phyloP scores from a whole-genome alignment of 139 green algal species.

The Haematococcus lacustris region DNA sequence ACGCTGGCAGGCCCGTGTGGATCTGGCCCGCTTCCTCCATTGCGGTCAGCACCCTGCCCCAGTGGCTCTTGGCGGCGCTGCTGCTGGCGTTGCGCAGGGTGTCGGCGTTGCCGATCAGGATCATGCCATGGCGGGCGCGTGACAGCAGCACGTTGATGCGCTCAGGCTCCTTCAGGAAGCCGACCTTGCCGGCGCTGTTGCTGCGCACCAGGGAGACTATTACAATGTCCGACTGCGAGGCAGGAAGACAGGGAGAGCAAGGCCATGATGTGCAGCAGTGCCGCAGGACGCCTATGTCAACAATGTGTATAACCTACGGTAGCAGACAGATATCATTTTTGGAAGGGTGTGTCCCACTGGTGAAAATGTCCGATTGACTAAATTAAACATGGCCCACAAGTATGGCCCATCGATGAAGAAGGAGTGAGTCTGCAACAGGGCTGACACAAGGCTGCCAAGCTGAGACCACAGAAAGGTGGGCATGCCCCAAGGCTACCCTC shows the following conservation, averaged over 20 bases:
- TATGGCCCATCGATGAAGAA: too few relatives aligned
- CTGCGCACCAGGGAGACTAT: slow-evolving; percentile 63
- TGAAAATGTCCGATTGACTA: too few relatives aligned
- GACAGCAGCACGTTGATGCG: slow-evolving; percentile 77
- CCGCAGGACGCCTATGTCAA: background rate
- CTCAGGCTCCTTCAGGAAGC: slow-evolving; percentile 65
- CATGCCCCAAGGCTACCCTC: too few relatives aligned
- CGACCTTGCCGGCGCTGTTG: slow-evolving; percentile 54
- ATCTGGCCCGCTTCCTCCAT: slow-evolving; percentile 18
- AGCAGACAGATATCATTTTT: background rate
- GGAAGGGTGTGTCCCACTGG: too few relatives aligned
- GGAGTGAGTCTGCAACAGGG: too few relatives aligned
- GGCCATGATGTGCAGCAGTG: slow-evolving; percentile 1
- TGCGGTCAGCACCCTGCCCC: slow-evolving; percentile 21
- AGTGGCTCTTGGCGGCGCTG: slow-evolving; percentile 21
- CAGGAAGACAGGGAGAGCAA: too few relatives aligned
- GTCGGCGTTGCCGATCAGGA: slow-evolving; percentile 58
- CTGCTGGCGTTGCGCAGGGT: slow-evolving; percentile 35
- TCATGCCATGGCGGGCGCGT: slow-evolving; percentile 59
- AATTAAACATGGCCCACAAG: too few relatives aligned
- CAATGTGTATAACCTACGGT: background rate
- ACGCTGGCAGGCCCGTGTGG: slow-evolving; percentile 27
- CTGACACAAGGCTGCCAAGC: too few relatives aligned
- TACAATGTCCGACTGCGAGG: slow-evolving; percentile 60
- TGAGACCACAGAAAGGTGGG: too few relatives aligned